Percentiles rank a stretch among this genome's conserved stretches.
These are phyloP conservation scores for Austroboletus festivus DNA, from an alignment of 768 basidiomycete species.

Conservation along the genomic window DNA sequence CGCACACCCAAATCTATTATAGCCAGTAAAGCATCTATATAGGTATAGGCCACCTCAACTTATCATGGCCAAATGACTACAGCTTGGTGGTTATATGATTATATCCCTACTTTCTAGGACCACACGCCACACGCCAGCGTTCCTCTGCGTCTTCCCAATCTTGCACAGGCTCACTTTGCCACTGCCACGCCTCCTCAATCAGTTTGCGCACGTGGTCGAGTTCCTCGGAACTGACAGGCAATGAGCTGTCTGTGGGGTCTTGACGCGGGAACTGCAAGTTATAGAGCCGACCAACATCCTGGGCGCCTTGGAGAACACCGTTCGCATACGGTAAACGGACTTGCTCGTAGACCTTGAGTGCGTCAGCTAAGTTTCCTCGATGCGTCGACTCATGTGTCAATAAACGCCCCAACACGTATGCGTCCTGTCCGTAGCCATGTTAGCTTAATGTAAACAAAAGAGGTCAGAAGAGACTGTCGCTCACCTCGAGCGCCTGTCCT, in stretches of 20 bases:
- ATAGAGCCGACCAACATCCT: constrained; percentile 21
- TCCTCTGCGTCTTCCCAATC: constrained; percentile 13
- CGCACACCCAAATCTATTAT: too few relatives aligned
- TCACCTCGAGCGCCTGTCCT: constrained; percentile 48
- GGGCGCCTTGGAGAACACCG: constrained; percentile 16
- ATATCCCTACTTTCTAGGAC: too few relatives aligned
- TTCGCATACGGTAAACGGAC: constrained; percentile 32
- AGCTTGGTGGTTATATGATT: too few relatives aligned
- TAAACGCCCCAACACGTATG: constrained; percentile 28
- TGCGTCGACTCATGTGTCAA: constrained; percentile 24
- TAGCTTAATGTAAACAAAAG: too few relatives aligned
- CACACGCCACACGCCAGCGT: constrained; percentile 5
- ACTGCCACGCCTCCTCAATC: constrained; percentile 19
- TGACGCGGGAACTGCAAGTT: constrained; percentile 9
- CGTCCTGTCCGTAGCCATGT: too few relatives aligned
- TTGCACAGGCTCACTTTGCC: constrained; percentile 10
- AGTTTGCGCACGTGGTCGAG: constrained; percentile 5
- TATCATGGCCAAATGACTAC: too few relatives aligned
- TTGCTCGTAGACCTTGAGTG: constrained; percentile 32
- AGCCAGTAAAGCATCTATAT: too few relatives aligned
- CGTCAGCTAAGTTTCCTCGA: constrained; percentile 19
- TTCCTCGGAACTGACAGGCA: constrained; percentile 3
- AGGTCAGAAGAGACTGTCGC: too few relatives aligned
- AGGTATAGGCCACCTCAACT: too few relatives aligned
- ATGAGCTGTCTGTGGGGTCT: neutral